Evolutionary conservation across 129 eudicot species (phyloP).

Genomic region (Pittosporum tobira): DNA sequence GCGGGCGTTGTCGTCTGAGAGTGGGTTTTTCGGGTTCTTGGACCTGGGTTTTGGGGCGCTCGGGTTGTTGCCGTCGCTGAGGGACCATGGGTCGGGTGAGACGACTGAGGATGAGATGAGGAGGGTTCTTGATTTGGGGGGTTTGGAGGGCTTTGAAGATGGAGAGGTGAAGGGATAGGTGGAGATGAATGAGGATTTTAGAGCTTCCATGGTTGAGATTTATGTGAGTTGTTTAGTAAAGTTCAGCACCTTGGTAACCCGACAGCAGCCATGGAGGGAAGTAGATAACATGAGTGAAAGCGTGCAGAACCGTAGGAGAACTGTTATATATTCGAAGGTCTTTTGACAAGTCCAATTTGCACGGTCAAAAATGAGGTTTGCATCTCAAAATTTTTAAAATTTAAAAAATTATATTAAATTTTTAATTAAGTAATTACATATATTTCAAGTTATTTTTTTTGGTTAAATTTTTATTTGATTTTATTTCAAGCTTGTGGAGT

Average conservation of each 20-base stretch:
- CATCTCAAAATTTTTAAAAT: too few species aligned
- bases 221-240: too few species aligned
- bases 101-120: conserved; percentile 32
- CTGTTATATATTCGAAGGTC: too few species aligned
- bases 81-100: conserved; percentile 81
- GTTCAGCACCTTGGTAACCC: too few species aligned
- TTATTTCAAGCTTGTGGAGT: too few species aligned
- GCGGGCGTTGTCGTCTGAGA: conserved; percentile 84
- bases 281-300: background rate
- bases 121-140: conserved; percentile 8
- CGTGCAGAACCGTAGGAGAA: too few species aligned
- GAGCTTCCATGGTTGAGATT: conserved; percentile 34
- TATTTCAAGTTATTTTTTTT: too few species aligned
- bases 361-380: too few species aligned
- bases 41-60: conserved; percentile 68
- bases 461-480: too few species aligned
- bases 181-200: conserved; percentile 44
- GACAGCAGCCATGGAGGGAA: background rate
- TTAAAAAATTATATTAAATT: too few species aligned
- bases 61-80: conserved; percentile 57
- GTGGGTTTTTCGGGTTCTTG: conserved; percentile 71
- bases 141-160: conserved; percentile 18
- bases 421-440: too few species aligned
- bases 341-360: too few species aligned
- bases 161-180: conserved; percentile 18